Evolutionary conservation across 768 basidiomycete species (phyloP).

Genomic region (Gautieria morchelliformis): DNA sequence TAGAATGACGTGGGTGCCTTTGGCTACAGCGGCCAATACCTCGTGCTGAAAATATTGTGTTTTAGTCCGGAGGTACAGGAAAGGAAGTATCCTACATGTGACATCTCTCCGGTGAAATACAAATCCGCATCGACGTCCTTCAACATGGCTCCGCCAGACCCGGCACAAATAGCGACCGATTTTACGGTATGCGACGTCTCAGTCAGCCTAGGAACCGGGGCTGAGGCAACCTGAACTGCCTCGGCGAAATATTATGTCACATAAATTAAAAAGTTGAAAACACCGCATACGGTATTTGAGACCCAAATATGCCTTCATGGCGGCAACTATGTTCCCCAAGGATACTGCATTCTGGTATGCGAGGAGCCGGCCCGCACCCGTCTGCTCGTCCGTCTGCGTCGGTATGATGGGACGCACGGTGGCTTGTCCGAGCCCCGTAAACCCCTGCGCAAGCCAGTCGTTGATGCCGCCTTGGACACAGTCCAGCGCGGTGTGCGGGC

Average conservation of each 20-base stretch:
- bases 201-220: slow-evolving; percentile 27
- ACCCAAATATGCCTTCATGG: slow-evolving; percentile 61
- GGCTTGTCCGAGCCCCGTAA: slow-evolving; percentile 28
- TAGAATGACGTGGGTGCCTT: slow-evolving; percentile 71
- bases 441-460: slow-evolving; percentile 65
- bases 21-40: slow-evolving; percentile 69
- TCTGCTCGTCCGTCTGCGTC: slow-evolving; percentile 21
- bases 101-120: slow-evolving; percentile 90
- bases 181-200: slow-evolving; percentile 10
- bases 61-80: neutral
- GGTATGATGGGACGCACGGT: slow-evolving; percentile 31
- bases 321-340: slow-evolving; percentile 50
- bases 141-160: slow-evolving; percentile 76
- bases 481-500: slow-evolving; percentile 85
- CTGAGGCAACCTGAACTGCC: slow-evolving; percentile 65
- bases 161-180: slow-evolving; percentile 85
- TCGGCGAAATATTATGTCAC: neutral
- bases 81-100: slow-evolving; percentile 44
- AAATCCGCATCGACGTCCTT: slow-evolving; percentile 68
- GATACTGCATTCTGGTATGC: slow-evolving; percentile 45
- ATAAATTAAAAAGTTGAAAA: slow-evolving; percentile 16
- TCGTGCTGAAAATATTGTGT: slow-evolving; percentile 57
- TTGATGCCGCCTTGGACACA: slow-evolving; percentile 79
- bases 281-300: slow-evolving; percentile 41
- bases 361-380: slow-evolving; percentile 62